Percentiles rank a stretch among this genome's conserved stretches.
phyloP scores from a whole-genome alignment of 768 basidiomycete genomes.

The Rhodotorula diobovata region DNA sequence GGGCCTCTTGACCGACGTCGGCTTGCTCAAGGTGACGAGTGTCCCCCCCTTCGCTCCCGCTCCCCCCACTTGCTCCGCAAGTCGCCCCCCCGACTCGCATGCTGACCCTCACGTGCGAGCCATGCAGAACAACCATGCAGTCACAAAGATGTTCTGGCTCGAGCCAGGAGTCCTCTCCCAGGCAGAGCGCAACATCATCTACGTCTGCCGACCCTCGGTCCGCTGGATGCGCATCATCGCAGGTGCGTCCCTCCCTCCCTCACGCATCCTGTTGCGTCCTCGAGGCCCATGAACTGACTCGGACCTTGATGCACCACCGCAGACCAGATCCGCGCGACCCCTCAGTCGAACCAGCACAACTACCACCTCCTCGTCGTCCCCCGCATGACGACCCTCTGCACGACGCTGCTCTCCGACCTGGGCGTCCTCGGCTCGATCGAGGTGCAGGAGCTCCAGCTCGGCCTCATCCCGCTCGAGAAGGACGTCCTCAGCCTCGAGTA shows the following conservation, averaged over 20 bases:
- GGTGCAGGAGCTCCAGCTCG: slow-evolving; percentile 79
- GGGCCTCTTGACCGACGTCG: slow-evolving; percentile 89
- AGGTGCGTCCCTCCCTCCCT: slow-evolving; percentile 55
- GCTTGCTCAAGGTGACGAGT: slow-evolving; percentile 73
- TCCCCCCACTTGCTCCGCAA: too few relatives aligned
- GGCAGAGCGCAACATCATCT: slow-evolving; percentile 81
- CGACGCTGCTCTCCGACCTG: slow-evolving; percentile 83
- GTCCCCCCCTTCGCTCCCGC: not conserved
- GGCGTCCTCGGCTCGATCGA: slow-evolving; percentile 95
- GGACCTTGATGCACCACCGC: not conserved
- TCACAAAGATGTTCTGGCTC: slow-evolving; percentile 99
- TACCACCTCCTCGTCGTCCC: slow-evolving; percentile 87
- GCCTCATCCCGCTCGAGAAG: slow-evolving; percentile 87
- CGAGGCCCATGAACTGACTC: too few relatives aligned
- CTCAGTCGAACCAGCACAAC: slow-evolving; percentile 64
- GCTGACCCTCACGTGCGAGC: not conserved
- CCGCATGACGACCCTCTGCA: slow-evolving; percentile 76
- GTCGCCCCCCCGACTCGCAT: not conserved
- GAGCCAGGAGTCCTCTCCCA: slow-evolving; percentile 80
- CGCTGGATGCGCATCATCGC: slow-evolving; percentile 83
- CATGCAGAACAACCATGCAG: slow-evolving; percentile 73
- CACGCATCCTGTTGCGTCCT: too few relatives aligned
- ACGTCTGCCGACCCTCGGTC: slow-evolving; percentile 82
- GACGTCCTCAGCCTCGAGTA: slow-evolving; percentile 88
- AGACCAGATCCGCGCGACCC: slow-evolving; percentile 90